Evolutionary conservation across 2,329 filamentous ascomycete species (phyloP).

Genomic region (Akanthomyces muscarius): DNA sequence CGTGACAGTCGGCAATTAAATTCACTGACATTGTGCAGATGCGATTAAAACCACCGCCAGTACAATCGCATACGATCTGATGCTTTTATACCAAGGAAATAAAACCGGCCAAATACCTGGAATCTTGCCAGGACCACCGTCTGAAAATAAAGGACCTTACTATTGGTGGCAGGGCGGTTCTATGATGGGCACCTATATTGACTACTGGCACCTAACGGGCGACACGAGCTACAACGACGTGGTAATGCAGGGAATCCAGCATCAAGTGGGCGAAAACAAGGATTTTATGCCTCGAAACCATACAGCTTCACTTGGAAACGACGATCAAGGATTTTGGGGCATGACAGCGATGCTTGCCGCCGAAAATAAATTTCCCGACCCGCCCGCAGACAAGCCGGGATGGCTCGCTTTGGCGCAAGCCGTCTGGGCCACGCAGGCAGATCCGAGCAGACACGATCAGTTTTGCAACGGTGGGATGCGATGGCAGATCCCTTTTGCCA

Average conservation of each 20-base stretch:
- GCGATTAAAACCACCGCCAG: constrained; percentile 39
- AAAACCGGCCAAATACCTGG: constrained; percentile 43
- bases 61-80: constrained; percentile 39
- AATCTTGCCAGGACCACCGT: constrained; percentile 46
- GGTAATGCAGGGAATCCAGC: constrained; percentile 52
- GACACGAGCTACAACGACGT: constrained; percentile 60
- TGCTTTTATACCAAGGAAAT: constrained; percentile 43
- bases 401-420: constrained; percentile 66
- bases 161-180: constrained; percentile 74
- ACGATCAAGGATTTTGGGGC: constrained; percentile 69
- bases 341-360: constrained; percentile 64
- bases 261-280: constrained; percentile 52
- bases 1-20: not conserved
- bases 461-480: constrained; percentile 66
- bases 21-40: constrained; percentile 25
- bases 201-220: constrained; percentile 67
- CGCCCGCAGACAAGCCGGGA: constrained; percentile 48
- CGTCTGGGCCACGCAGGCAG: constrained; percentile 61
- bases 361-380: constrained; percentile 60
- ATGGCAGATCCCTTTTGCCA: constrained; percentile 74
- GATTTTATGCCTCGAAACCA: constrained; percentile 60
- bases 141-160: constrained; percentile 44
- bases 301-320: constrained; percentile 59
- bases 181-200: constrained; percentile 64
- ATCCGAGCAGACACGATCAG: constrained; percentile 58